These are phyloP conservation scores for Apiosordaria backusii DNA, from an alignment of 495 filamentous ascomycete species.

Conservation along the genomic window DNA sequence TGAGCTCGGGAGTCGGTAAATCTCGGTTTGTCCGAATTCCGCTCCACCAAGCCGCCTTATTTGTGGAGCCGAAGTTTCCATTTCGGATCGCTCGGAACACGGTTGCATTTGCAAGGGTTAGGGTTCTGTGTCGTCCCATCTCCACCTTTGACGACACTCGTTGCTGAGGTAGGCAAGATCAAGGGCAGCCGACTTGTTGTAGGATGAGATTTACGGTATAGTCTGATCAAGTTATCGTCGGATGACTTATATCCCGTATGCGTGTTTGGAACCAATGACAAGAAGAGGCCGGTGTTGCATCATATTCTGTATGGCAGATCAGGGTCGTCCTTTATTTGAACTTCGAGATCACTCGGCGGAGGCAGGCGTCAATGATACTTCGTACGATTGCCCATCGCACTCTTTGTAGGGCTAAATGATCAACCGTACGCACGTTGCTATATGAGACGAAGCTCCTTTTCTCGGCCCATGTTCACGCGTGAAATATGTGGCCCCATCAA, in stretches of 20 bases:
- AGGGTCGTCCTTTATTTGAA: too few relatives aligned
- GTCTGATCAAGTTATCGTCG: background rate
- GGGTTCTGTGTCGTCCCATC: background rate
- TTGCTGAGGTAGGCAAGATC: background rate
- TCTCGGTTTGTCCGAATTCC: background rate
- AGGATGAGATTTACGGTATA: background rate
- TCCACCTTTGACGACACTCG: background rate
- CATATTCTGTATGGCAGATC: too few relatives aligned
- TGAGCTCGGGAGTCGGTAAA: background rate
- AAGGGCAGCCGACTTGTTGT: background rate
- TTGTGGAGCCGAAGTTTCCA: slow-evolving; percentile 1
- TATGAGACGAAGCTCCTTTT: background rate
- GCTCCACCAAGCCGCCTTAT: background rate
- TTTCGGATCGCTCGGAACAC: background rate
- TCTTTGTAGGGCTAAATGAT: background rate
- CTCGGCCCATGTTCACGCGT: too few relatives aligned
- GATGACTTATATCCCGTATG: too few relatives aligned
- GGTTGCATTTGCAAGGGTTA: background rate
- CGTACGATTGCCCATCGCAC: too few relatives aligned
- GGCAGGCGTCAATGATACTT: too few relatives aligned
- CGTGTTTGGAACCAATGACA: too few relatives aligned
- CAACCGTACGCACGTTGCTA: background rate
- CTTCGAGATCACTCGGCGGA: background rate
- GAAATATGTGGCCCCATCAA: background rate
- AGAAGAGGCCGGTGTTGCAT: too few relatives aligned